phyloP scores from a whole-genome alignment of 148 eudicot genomes.

The Rhododendron simsii region DNA sequence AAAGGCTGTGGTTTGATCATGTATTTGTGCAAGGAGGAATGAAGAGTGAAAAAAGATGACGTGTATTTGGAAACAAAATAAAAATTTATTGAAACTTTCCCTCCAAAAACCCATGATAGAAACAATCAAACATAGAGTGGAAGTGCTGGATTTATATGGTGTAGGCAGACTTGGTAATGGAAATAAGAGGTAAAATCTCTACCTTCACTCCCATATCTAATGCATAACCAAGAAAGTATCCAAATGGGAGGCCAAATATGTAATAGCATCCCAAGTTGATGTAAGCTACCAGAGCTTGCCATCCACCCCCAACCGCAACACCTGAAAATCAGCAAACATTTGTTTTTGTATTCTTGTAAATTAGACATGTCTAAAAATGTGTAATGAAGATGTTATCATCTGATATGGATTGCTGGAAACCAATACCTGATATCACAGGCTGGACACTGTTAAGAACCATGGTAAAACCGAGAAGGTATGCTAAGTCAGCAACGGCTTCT shows the following conservation, averaged over 20 bases:
- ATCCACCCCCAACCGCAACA: constrained; percentile 82
- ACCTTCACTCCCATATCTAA: constrained; percentile 65
- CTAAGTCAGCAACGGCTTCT: constrained; percentile 54
- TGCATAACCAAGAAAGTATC: constrained; percentile 56
- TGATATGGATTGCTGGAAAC: not conserved
- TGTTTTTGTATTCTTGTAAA: not conserved
- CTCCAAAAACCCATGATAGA: not conserved
- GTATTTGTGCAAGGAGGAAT: not conserved
- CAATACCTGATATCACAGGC: constrained; percentile 78
- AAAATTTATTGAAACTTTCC: not conserved
- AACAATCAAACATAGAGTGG: not conserved
- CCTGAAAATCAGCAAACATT: constrained; percentile 30
- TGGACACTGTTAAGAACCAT: constrained; percentile 85
- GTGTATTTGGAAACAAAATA: not conserved
- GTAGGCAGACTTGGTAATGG: not conserved
- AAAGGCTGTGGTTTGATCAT: not conserved
- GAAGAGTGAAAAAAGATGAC: not conserved
- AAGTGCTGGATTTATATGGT: not conserved
- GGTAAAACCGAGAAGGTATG: constrained; percentile 72
- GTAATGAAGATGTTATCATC: not conserved
- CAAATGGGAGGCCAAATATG: constrained; percentile 66
- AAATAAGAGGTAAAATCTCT: not conserved
- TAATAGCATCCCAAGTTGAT: constrained; percentile 73
- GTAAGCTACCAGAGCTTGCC: constrained; percentile 79
- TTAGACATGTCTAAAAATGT: not conserved